phyloP scores from a whole-genome alignment of 2,329 filamentous ascomycete species.

The Colletotrichum tropicicola region DNA sequence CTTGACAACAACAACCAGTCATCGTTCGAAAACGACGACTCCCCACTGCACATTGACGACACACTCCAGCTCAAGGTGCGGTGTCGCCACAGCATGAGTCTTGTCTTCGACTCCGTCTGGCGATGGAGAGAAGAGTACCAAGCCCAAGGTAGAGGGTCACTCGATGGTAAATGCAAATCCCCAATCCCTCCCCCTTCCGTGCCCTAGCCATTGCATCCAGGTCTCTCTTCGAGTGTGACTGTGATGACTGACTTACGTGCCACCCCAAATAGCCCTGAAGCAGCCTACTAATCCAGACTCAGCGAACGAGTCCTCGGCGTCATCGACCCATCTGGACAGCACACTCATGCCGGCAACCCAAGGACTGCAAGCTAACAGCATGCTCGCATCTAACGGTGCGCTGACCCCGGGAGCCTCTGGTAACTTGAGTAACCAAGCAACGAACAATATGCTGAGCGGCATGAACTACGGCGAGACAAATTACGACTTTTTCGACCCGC shows the following conservation, averaged over 20 bases:
- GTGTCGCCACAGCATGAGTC: constrained; percentile 84
- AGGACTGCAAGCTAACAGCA: constrained; percentile 55
- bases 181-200: constrained; percentile 9
- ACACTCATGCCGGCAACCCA: constrained; percentile 62
- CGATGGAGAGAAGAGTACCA: constrained; percentile 85
- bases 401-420: constrained; percentile 61
- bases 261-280: constrained; percentile 68
- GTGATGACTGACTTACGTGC: constrained; percentile 38
- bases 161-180: constrained; percentile 69
- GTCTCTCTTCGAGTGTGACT: constrained; percentile 33
- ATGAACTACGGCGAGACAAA: constrained; percentile 72
- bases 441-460: constrained; percentile 56
- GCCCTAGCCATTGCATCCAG: constrained; percentile 31
- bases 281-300: constrained; percentile 89
- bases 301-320: constrained; percentile 75
- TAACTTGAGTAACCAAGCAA: constrained; percentile 31
- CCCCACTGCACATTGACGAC: constrained; percentile 68
- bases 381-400: constrained; percentile 59
- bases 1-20: constrained; percentile 56
- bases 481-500: constrained; percentile 90
- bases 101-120: constrained; percentile 87
- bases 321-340: constrained; percentile 71
- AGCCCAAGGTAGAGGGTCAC: constrained; percentile 72
- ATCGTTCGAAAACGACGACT: constrained; percentile 57
- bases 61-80: constrained; percentile 83